These are phyloP conservation scores for Arachis hypogaea DNA, from an alignment of 306 rosid genomes.

Conservation along the genomic window DNA sequence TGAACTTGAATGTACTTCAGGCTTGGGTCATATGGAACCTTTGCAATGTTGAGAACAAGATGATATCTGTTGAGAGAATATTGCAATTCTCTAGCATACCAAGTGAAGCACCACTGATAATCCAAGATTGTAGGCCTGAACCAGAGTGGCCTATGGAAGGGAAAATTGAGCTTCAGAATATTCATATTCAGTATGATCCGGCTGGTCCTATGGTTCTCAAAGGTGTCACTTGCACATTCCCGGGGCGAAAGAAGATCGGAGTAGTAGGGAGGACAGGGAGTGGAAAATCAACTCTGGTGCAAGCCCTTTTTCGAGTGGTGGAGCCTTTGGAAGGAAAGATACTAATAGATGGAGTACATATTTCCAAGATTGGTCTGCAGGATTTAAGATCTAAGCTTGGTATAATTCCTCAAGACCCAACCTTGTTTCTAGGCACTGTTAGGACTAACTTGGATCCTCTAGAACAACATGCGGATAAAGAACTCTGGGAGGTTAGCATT, in stretches of 20 bases:
- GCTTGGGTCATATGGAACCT: conserved; percentile 92
- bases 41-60: conserved; percentile 92
- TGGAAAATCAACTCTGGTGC: conserved; percentile 83
- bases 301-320: conserved; percentile 77
- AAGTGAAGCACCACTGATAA: conserved; percentile 70
- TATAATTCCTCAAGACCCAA: conserved; percentile 81
- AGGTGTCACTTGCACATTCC: conserved; percentile 76
- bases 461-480: conserved; percentile 62
- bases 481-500: conserved; percentile 75
- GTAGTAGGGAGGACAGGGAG: conserved; percentile 89
- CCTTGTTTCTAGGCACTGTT: conserved; percentile 68
- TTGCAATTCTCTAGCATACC: conserved; percentile 69
- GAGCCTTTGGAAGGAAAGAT: conserved; percentile 69
- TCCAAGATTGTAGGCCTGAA: conserved; percentile 60
- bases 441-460: conserved; percentile 78
- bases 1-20: conserved; percentile 78
- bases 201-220: conserved; percentile 72
- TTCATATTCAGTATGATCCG: conserved; percentile 67
- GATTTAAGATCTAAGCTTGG: conserved; percentile 80
- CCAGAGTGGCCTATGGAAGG: conserved; percentile 82
- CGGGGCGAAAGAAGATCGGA: conserved; percentile 66
- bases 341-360: conserved; percentile 62
- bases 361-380: conserved; percentile 68
- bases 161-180: conserved; percentile 58
- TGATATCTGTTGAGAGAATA: conserved; percentile 90